Conservation (phyloP, 345 rosid species). For the Eucalyptus rudis region DNA sequence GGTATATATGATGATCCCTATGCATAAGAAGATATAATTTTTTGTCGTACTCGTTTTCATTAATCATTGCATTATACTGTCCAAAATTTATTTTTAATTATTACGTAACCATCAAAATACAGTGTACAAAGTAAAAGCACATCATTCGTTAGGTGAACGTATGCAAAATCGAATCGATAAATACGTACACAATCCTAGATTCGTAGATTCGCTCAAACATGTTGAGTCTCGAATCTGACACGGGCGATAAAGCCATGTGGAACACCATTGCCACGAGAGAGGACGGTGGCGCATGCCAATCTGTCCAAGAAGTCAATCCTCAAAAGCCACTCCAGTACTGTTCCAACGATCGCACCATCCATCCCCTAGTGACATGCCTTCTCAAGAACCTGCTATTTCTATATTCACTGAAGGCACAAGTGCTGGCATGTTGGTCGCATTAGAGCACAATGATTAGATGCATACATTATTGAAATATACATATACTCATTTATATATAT, state of each 20-base stretch:
- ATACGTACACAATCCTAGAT: neutral
- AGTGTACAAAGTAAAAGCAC: neutral
- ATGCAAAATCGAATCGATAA: neutral
- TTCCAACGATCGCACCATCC: neutral
- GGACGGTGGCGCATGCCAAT: neutral
- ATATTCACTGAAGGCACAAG: neutral
- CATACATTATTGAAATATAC: neutral
- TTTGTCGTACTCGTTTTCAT: neutral
- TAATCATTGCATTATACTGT: neutral
- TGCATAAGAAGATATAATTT: neutral
- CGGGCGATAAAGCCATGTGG: neutral
- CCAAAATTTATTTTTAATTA: neutral
- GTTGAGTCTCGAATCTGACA: neutral
- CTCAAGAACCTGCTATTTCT: neutral
- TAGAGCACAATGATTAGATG: neutral
- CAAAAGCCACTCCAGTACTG: neutral
- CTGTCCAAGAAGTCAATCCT: neutral
- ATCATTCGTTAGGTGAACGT: neutral
- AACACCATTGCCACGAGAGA: neutral
- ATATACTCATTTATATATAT: neutral
- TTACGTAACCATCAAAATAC: neutral
- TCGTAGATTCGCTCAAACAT: neutral
- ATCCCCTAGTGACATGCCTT: neutral
- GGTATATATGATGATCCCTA: neutral
- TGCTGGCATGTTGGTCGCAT: neutral